Evolutionary conservation across 495 filamentous ascomycete species (phyloP).

Genomic region (Amphirosellinia nigrospora): DNA sequence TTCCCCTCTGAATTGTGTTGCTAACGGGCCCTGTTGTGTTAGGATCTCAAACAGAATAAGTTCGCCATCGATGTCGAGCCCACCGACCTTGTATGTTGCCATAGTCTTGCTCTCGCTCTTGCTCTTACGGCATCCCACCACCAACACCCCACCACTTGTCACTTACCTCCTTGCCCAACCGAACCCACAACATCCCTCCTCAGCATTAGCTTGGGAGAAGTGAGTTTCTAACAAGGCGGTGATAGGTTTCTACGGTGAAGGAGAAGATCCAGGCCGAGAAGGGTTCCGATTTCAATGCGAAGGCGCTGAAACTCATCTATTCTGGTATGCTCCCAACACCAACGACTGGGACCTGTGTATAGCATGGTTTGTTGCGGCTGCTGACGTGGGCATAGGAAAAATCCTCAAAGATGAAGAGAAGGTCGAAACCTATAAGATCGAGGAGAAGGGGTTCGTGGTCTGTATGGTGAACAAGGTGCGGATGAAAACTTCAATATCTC

Average conservation of each 20-base stretch:
- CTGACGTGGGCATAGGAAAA: slow-evolving; percentile 69
- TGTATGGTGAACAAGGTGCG: slow-evolving; percentile 94
- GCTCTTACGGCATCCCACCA: slow-evolving; percentile 12
- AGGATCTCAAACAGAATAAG: slow-evolving; percentile 99
- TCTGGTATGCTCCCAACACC: slow-evolving; percentile 68
- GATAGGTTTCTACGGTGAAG: slow-evolving; percentile 85
- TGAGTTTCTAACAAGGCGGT: slow-evolving; percentile 17
- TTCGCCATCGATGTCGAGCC: slow-evolving; percentile 94
- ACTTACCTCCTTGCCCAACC: background rate
- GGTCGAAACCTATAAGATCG: slow-evolving; percentile 93
- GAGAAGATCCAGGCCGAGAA: slow-evolving; percentile 86
- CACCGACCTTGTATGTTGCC: slow-evolving; percentile 79
- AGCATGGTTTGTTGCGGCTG: slow-evolving; percentile 8
- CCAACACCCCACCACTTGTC: slow-evolving; percentile 14
- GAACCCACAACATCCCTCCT: background rate
- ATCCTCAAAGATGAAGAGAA: slow-evolving; percentile 97
- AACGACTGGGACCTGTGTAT: slow-evolving; percentile 2
- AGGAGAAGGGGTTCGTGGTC: slow-evolving; percentile 98
- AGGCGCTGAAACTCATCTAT: slow-evolving; percentile 93
- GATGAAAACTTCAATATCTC: slow-evolving; percentile 20
- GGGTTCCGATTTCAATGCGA: slow-evolving; percentile 75
- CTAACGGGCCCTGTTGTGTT: slow-evolving; percentile 38
- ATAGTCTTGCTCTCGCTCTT: slow-evolving; percentile 34
- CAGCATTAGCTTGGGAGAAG: background rate
- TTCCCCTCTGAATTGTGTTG: slow-evolving; percentile 24